Conservation (phyloP, 2,329 filamentous ascomycete species). For the Blastomyces silverae region DNA sequence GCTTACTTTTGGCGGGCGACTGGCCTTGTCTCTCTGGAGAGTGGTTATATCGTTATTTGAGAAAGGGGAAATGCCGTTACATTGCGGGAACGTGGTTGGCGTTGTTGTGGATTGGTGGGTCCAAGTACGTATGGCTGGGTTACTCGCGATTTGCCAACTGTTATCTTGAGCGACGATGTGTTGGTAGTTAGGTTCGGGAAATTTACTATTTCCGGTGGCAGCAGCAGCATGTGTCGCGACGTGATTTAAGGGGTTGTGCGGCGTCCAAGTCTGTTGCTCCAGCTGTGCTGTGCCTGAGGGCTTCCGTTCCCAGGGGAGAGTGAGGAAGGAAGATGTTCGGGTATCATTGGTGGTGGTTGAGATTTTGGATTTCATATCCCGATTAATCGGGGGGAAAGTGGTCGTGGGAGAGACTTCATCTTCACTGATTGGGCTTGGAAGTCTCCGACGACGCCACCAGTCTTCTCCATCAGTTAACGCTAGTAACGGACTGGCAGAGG, state of each 20-base stretch:
- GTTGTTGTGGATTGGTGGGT: background rate
- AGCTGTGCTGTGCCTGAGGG: background rate
- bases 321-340: background rate
- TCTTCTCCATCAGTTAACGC: slow-evolving; percentile 8
- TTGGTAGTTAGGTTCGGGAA: background rate
- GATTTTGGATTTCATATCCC: background rate
- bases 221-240: background rate
- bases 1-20: slow-evolving; percentile 48
- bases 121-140: background rate
- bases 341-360: background rate
- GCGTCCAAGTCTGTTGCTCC: background rate
- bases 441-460: slow-evolving; percentile 25
- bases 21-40: background rate
- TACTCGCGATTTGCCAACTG: background rate
- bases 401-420: slow-evolving; percentile 24
- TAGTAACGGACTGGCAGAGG: background rate
- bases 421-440: slow-evolving; percentile 40
- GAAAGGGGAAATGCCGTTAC: background rate
- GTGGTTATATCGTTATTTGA: background rate
- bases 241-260: background rate
- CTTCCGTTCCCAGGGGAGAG: background rate
- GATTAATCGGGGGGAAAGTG: background rate
- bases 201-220: background rate
- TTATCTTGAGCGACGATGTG: background rate
- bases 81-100: background rate